A percentile compares a stretch with the other conserved stretches of the same genome.
Evolutionary conservation across 768 basidiomycete species (phyloP).

Genomic region (Scleroderma bovista): DNA sequence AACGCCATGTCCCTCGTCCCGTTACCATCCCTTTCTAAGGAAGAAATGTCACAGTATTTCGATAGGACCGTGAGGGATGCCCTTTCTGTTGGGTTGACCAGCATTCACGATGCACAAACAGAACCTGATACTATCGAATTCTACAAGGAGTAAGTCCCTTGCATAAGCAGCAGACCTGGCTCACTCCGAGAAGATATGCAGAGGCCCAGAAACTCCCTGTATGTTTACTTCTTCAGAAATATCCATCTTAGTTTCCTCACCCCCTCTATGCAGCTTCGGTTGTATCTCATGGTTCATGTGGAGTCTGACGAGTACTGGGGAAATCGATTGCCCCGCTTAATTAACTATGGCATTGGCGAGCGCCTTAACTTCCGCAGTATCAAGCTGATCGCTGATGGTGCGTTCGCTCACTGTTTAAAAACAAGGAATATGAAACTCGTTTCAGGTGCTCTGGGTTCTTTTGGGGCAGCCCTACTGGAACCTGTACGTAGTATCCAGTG

Average conservation of each 20-base stretch:
- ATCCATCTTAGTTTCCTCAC: too few relatives aligned
- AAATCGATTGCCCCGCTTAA: conserved; percentile 48
- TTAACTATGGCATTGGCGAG: conserved; percentile 50
- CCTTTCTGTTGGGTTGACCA: conserved; percentile 75
- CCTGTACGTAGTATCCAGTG: conserved; percentile 39
- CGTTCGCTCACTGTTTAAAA: not conserved
- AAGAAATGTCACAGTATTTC: conserved; percentile 56
- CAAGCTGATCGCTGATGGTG: conserved; percentile 77
- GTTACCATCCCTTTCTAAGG: conserved; percentile 54
- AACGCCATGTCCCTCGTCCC: conserved; percentile 79
- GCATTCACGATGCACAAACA: conserved; percentile 77
- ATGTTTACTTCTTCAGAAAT: too few relatives aligned
- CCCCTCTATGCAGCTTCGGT: conserved; percentile 47
- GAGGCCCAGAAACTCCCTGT: conserved; percentile 66
- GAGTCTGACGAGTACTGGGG: conserved; percentile 63
- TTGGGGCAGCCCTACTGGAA: conserved; percentile 83
- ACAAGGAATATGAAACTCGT: conserved; percentile 3
- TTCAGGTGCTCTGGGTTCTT: conserved; percentile 81
- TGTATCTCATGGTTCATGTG: conserved; percentile 56
- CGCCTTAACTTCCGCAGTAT: conserved; percentile 58
- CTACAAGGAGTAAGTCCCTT: conserved; percentile 49
- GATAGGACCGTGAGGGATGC: conserved; percentile 62
- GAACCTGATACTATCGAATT: conserved; percentile 50
- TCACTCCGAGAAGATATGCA: conserved; percentile 49
- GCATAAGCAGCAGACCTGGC: not conserved